A percentile compares a stretch with the other conserved stretches of the same genome.
Evolutionary conservation across 495 filamentous ascomycete species (phyloP).

Genomic region (Podospora conica): DNA sequence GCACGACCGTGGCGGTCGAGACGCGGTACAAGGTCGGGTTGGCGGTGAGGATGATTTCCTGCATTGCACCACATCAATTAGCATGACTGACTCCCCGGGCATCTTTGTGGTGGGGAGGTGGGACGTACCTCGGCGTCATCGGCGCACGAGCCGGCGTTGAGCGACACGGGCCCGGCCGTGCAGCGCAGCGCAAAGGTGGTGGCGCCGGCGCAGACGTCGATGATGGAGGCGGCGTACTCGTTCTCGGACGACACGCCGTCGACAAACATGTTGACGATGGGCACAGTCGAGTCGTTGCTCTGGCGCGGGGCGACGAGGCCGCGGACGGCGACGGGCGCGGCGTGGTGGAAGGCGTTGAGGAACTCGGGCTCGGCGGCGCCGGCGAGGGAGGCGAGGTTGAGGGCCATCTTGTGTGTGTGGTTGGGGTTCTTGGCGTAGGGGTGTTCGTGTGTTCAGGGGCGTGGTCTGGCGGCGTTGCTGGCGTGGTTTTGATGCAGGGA

Average conservation of each 20-base stretch:
- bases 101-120: too few relatives aligned
- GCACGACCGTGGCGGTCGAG: neutral
- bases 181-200: neutral
- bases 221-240: neutral
- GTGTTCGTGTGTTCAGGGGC: neutral
- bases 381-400: neutral
- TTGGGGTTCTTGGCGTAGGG: neutral
- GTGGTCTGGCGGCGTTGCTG: neutral
- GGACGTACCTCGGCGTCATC: neutral
- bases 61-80: too few relatives aligned
- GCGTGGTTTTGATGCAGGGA: neutral
- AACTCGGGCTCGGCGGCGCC: neutral
- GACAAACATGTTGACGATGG: slow-evolving; percentile 1
- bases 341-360: neutral
- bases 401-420: neutral
- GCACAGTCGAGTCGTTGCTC: neutral
- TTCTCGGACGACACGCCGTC: neutral
- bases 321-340: neutral
- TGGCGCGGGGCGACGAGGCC: neutral
- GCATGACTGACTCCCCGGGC: too few relatives aligned
- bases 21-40: neutral
- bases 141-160: neutral
- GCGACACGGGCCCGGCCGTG: neutral
- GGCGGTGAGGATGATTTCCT: neutral
- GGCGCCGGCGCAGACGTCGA: neutral